Conservation (phyloP, 2,329 filamentous ascomycete genomes). For the Epichloe festucae region DNA sequence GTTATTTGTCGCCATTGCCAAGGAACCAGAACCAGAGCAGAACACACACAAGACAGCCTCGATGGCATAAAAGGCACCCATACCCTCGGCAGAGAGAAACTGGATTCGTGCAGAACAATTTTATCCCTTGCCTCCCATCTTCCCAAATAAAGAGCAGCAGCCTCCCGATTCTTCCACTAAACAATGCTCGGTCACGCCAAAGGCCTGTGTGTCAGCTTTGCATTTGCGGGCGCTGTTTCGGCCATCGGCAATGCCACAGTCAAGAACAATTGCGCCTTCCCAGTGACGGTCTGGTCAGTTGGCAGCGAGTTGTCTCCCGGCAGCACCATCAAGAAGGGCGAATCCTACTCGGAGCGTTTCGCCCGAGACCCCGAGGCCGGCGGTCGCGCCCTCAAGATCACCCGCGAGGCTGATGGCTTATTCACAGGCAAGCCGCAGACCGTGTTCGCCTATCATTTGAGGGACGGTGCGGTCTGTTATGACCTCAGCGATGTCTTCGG, state of each 20-base stretch:
- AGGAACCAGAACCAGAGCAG: too few species aligned
- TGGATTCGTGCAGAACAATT: background rate
- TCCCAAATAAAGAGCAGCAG: background rate
- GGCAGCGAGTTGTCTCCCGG: slow-evolving; percentile 16
- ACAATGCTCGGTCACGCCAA: slow-evolving; percentile 9
- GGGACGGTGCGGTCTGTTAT: slow-evolving; percentile 23
- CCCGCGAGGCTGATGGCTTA: slow-evolving; percentile 20
- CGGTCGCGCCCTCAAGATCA: slow-evolving; percentile 27
- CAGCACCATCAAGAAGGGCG: slow-evolving; percentile 15
- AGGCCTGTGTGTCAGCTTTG: slow-evolving; percentile 4
- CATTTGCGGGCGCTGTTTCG: slow-evolving; percentile 5
- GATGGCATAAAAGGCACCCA: too few species aligned
- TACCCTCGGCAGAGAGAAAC: too few species aligned
- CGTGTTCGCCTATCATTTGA: slow-evolving; percentile 26
- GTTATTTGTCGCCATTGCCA: too few species aligned
- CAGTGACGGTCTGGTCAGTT: slow-evolving; percentile 27
- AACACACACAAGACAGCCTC: too few species aligned
- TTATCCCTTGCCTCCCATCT: background rate
- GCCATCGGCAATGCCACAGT: slow-evolving; percentile 22
- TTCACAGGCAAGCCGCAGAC: slow-evolving; percentile 27
- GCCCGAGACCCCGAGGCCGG: slow-evolving; percentile 22
- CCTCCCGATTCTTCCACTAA: background rate
- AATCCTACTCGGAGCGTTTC: slow-evolving; percentile 21
- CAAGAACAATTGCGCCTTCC: slow-evolving; percentile 22
- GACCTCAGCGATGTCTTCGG: slow-evolving; percentile 28